Evolutionary conservation across 768 basidiomycete species (phyloP).

Genomic region (Boletus fagicola): DNA sequence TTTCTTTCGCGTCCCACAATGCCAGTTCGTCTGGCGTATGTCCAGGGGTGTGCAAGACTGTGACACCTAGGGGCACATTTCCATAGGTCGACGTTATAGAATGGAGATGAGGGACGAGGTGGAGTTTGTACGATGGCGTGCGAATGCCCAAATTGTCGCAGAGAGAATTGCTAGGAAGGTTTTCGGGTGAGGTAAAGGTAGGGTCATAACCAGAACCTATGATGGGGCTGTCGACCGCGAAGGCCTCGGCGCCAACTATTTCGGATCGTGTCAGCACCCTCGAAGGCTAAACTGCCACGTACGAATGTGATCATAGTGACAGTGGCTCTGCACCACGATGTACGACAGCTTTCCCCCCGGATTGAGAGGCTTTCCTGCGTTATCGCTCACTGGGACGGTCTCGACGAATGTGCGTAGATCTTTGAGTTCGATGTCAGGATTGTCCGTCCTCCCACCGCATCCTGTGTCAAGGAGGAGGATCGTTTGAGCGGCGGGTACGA

Average conservation of each 20-base stretch:
- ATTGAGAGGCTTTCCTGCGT: conserved; percentile 45
- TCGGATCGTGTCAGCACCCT: neutral
- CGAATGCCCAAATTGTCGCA: conserved; percentile 41
- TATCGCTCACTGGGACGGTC: conserved; percentile 41
- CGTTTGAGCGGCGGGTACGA: conserved; percentile 37
- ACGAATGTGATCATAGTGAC: conserved; percentile 62
- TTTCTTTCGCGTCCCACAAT: conserved; percentile 47
- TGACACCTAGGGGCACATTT: conserved; percentile 35
- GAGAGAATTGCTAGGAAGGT: conserved; percentile 45
- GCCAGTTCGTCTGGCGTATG: conserved; percentile 61
- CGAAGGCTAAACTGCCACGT: conserved; percentile 20
- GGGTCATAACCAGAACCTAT: conserved; percentile 49
- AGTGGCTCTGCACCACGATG: conserved; percentile 50
- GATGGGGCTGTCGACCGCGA: conserved; percentile 46
- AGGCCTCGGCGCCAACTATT: conserved; percentile 50
- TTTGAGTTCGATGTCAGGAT: conserved; percentile 40
- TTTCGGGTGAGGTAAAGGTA: conserved; percentile 40
- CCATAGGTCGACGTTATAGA: conserved; percentile 26
- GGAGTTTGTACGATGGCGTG: conserved; percentile 46
- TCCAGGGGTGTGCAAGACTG: conserved; percentile 53
- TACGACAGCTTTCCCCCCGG: conserved; percentile 41
- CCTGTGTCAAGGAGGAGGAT: conserved; percentile 55
- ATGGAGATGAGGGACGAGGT: conserved; percentile 44
- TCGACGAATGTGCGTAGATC: conserved; percentile 51
- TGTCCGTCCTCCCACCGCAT: conserved; percentile 47